Conservation (phyloP, 106 monocot species). For the Dendrobium chrysotoxum region DNA sequence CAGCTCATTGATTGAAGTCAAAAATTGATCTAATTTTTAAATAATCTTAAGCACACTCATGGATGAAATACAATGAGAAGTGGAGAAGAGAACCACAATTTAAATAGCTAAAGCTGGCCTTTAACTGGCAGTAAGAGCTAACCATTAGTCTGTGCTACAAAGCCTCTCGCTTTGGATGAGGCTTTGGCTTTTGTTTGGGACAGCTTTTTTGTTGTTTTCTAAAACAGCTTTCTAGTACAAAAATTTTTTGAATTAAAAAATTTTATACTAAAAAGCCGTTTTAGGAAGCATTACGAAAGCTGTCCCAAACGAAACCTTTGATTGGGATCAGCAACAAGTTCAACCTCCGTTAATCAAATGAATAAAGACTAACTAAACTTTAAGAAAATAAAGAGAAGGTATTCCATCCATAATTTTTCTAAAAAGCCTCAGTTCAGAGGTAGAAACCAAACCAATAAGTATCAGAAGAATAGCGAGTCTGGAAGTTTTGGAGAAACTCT, state of each 20-base stretch:
- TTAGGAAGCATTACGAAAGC: too few species aligned
- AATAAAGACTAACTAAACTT: background rate
- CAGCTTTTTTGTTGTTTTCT: too few species aligned
- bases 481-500: background rate
- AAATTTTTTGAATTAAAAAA: too few species aligned
- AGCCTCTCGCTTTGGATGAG: background rate
- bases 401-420: background rate
- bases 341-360: background rate
- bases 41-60: background rate
- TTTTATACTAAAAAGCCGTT: too few species aligned
- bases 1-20: too few species aligned
- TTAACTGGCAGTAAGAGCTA: background rate
- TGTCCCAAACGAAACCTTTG: too few species aligned
- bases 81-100: background rate
- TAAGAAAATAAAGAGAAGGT: background rate
- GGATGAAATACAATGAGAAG: background rate
- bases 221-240: too few species aligned
- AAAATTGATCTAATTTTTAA: background rate
- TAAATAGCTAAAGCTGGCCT: too few species aligned
- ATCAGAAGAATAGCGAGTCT: slow-evolving; percentile 2
- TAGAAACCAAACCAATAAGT: background rate
- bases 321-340: background rate
- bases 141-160: background rate
- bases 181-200: too few species aligned
- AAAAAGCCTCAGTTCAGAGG: background rate